Conservation (phyloP, 768 basidiomycete genomes). For the Mrakia gelida region DNA sequence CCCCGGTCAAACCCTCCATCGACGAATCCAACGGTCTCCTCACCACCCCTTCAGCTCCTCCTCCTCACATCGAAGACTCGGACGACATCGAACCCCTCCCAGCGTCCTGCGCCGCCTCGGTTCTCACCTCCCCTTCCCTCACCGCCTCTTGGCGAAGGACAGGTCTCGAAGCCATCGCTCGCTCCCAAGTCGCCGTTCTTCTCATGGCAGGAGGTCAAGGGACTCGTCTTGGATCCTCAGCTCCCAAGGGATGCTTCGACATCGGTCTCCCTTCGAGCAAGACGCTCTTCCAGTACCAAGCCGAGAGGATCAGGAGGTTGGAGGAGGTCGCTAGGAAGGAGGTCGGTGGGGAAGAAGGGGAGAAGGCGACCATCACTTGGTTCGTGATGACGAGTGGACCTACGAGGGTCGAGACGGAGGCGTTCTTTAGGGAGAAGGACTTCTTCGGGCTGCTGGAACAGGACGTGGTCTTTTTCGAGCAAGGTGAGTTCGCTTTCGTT, state of each 20-base stretch:
- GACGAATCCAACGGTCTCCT: conserved; percentile 15
- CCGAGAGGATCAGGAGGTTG: conserved; percentile 85
- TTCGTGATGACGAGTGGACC: conserved; percentile 99
- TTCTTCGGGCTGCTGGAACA: conserved; percentile 76
- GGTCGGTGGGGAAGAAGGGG: conserved; percentile 50
- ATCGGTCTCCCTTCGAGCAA: conserved; percentile 91
- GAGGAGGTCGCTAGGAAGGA: conserved; percentile 65
- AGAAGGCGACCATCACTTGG: conserved; percentile 79
- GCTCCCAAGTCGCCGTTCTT: conserved; percentile 84
- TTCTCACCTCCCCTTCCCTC: conserved; percentile 48
- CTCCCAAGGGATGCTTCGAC: conserved; percentile 97
- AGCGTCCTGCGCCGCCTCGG: conserved; percentile 55
- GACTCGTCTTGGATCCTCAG: conserved; percentile 81
- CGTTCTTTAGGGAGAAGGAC: conserved; percentile 68
- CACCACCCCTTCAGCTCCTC: conserved; percentile 31
- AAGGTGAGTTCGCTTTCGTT: conserved; percentile 57
- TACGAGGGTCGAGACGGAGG: conserved; percentile 78
- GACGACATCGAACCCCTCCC: conserved; percentile 78
- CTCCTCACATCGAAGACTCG: conserved; percentile 22
- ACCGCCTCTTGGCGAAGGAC: conserved; percentile 67
- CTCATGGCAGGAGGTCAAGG: conserved; percentile 99
- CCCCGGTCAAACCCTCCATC: not conserved
- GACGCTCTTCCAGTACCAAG: conserved; percentile 92
- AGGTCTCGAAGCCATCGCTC: conserved; percentile 74
- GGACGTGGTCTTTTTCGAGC: conserved; percentile 91